Percentiles rank a stretch among this genome's conserved stretches.
phyloP scores from a whole-genome alignment of 805 yeast genomes.

The Barnettozyma salicaria region DNA sequence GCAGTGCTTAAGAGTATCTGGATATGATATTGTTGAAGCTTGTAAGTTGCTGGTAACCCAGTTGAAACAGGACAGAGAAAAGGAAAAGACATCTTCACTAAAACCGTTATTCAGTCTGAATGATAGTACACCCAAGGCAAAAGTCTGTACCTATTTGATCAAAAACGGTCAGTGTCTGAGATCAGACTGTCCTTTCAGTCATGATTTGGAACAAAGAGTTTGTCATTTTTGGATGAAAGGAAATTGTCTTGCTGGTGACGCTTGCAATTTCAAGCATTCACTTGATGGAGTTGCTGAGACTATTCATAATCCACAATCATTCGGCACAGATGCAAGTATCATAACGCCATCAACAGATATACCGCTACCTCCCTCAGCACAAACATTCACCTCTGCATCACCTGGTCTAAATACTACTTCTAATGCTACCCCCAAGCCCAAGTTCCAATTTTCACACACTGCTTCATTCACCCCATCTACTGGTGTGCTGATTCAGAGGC shows the following conservation, averaged over 20 bases:
- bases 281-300: conserved; percentile 11
- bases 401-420: no score
- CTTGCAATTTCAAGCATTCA: conserved; percentile 35
- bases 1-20: conserved; percentile 31
- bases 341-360: neutral
- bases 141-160: conserved; percentile 36
- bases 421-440: conserved; percentile 1
- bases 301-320: conserved; percentile 2
- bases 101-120: conserved; percentile 7
- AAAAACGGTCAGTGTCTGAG: conserved; percentile 38
- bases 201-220: conserved; percentile 36
- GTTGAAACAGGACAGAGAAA: conserved; percentile 13
- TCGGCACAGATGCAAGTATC: conserved; percentile 4
- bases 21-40: conserved; percentile 31
- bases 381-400: neutral
- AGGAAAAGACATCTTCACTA: neutral
- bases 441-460: conserved; percentile 1
- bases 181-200: conserved; percentile 40
- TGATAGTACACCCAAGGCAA: conserved; percentile 9
- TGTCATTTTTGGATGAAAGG: conserved; percentile 45
- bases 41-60: conserved; percentile 18
- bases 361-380: neutral
- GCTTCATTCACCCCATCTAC: conserved; percentile 8
- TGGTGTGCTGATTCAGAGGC: conserved; percentile 14
- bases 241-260: conserved; percentile 36